Evolutionary conservation across 1,284 basidiomycete species (phyloP).

Genomic region (Moesziomyces globuligerus): DNA sequence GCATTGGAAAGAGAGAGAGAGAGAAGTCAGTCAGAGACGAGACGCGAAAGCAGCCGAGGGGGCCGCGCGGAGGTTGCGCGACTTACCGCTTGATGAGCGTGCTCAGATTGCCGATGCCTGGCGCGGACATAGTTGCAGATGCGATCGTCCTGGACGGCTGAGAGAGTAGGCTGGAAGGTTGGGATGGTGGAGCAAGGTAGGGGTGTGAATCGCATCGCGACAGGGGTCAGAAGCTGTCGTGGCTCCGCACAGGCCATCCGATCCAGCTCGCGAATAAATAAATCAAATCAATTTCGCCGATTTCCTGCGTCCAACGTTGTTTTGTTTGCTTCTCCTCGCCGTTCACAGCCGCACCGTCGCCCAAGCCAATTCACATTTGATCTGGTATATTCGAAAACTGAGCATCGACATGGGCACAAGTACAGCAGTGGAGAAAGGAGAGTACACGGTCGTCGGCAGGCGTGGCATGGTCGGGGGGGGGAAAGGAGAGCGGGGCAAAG

Average conservation of each 20-base stretch:
- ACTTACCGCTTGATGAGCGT: constrained; percentile 64
- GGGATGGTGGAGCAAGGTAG: constrained; percentile 11
- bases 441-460: background rate
- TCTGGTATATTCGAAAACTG: constrained; percentile 17
- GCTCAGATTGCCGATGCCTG: constrained; percentile 62
- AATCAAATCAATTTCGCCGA: too few relatives aligned
- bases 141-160: too few relatives aligned
- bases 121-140: constrained; percentile 39
- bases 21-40: constrained; percentile 3
- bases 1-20: background rate
- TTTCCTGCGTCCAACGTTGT: too few relatives aligned
- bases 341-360: too few relatives aligned
- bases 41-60: background rate
- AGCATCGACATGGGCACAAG: constrained; percentile 21
- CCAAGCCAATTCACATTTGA: too few relatives aligned
- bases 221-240: constrained; percentile 3
- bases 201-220: constrained; percentile 2
- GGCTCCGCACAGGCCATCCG: constrained; percentile 13
- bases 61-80: too few relatives aligned
- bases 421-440: constrained; percentile 5
- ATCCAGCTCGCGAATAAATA: background rate
- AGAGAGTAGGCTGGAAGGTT: too few relatives aligned
- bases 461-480: too few relatives aligned
- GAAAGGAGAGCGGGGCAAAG: background rate
- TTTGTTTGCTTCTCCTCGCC: too few relatives aligned